Conservation (phyloP, 192 early-diverging fungal species). For the Pecoramyces ruminantium region DNA sequence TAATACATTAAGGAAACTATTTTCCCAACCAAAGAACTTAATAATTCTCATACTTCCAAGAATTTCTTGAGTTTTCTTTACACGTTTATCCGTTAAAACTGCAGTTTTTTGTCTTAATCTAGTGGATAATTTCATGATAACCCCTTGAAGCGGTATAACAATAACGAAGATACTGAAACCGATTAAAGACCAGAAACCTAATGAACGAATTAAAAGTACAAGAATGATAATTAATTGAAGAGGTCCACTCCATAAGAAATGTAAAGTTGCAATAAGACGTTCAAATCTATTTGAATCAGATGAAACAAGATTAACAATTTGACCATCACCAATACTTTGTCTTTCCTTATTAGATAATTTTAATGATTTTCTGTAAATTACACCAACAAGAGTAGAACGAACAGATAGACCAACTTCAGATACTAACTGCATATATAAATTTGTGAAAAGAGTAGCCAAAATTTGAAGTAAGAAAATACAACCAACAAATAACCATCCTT, state of each 20-base stretch:
- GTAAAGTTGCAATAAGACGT: conserved; percentile 12
- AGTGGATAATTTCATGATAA: conserved; percentile 11
- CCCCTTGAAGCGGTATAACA: conserved; percentile 6
- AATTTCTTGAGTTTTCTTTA: conserved; percentile 15
- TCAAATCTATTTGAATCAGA: conserved; percentile 6
- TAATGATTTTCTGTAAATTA: conserved; percentile 39
- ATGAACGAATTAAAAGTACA: conserved; percentile 15
- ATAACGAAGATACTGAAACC: conserved; percentile 8
- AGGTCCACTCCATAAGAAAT: conserved; percentile 25
- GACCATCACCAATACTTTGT: conserved; percentile 16
- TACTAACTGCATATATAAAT: conserved; percentile 24
- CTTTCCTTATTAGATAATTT: conserved; percentile 27
- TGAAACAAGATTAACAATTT: conserved; percentile 22
- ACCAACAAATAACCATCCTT: background rate
- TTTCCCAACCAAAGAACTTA: conserved; percentile 16
- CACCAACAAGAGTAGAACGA: conserved; percentile 25
- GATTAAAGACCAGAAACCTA: conserved; percentile 5
- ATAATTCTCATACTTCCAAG: conserved; percentile 12
- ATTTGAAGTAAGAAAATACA: conserved; percentile 6
- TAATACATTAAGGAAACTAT: conserved; percentile 9
- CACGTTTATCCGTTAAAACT: conserved; percentile 13
- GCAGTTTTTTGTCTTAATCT: conserved; percentile 7
- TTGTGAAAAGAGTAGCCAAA: conserved; percentile 10
- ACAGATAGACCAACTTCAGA: conserved; percentile 16
- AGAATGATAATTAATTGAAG: conserved; percentile 11